Percentiles rank a stretch among this genome's conserved stretches.
These are phyloP conservation scores for Achaetomiella virescens DNA, from an alignment of 495 filamentous ascomycete species.

Conservation along the genomic window DNA sequence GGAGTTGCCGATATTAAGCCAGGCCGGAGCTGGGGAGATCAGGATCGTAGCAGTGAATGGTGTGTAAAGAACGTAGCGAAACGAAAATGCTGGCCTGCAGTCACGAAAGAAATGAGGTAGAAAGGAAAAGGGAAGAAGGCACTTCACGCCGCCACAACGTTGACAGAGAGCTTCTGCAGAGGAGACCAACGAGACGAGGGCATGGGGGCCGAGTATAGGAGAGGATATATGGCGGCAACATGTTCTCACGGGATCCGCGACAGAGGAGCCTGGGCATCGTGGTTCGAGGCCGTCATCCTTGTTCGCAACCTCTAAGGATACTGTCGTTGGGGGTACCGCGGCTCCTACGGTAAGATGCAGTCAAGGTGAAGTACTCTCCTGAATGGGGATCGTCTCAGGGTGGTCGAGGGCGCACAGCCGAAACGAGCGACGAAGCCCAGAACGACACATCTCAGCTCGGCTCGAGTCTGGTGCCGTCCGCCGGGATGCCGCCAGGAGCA, in stretches of 20 bases:
- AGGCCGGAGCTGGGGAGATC: conserved; percentile 15
- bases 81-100: conserved; percentile 28
- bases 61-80: conserved; percentile 18
- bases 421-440: not conserved
- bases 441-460: not conserved
- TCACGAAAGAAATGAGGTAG: conserved; percentile 25
- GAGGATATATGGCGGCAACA: conserved; percentile 13
- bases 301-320: not conserved
- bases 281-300: not conserved
- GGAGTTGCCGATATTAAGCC: conserved; percentile 5
- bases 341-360: not conserved
- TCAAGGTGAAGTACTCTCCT: not conserved
- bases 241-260: conserved; percentile 16
- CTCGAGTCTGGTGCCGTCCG: not conserved
- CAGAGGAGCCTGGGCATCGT: conserved; percentile 13
- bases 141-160: not conserved
- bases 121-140: conserved; percentile 3
- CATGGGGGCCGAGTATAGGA: not conserved
- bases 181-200: conserved; percentile 2
- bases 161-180: conserved; percentile 7
- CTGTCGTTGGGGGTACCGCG: not conserved
- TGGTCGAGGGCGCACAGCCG: conserved; percentile 1
- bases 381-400: conserved; percentile 12
- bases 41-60: conserved; percentile 1
- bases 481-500: not conserved